Conservation (phyloP, 2,329 filamentous ascomycete species). For the Diaporthe longicolla region DNA sequence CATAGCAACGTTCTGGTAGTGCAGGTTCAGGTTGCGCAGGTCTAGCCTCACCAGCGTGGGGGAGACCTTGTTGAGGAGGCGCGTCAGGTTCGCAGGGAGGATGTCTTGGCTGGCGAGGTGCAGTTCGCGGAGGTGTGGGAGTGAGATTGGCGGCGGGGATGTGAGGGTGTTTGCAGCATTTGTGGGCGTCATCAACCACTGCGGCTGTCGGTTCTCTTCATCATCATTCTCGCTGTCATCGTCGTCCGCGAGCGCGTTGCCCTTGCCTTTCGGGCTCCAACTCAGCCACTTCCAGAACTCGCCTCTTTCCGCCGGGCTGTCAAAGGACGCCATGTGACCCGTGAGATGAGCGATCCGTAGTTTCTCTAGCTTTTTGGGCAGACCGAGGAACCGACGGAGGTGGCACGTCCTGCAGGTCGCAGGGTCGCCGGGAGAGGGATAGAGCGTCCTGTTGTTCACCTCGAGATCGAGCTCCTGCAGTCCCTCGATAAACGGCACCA, state of each 20-base stretch:
- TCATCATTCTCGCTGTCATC: neutral
- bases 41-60: slow-evolving; percentile 19
- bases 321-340: neutral
- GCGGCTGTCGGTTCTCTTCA: neutral
- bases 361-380: slow-evolving; percentile 2
- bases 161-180: neutral
- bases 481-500: slow-evolving; percentile 25
- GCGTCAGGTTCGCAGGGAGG: neutral
- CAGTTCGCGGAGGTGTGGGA: slow-evolving; percentile 22
- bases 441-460: neutral
- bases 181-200: neutral
- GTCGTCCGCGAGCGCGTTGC: neutral
- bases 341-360: slow-evolving; percentile 8
- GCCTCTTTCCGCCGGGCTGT: neutral
- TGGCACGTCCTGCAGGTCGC: slow-evolving; percentile 17
- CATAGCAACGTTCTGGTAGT: neutral
- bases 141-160: slow-evolving; percentile 1
- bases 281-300: slow-evolving; percentile 29
- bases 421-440: neutral
- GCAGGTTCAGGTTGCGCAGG: slow-evolving; percentile 19
- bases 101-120: slow-evolving; percentile 19
- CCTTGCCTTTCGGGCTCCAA: slow-evolving; percentile 10
- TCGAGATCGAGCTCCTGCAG: slow-evolving; percentile 27
- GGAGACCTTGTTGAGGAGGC: slow-evolving; percentile 9
- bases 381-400: slow-evolving; percentile 3